Evolutionary conservation across 192 early-diverging fungal genomes (phyloP).

Genomic region (Coemansia sp.): DNA sequence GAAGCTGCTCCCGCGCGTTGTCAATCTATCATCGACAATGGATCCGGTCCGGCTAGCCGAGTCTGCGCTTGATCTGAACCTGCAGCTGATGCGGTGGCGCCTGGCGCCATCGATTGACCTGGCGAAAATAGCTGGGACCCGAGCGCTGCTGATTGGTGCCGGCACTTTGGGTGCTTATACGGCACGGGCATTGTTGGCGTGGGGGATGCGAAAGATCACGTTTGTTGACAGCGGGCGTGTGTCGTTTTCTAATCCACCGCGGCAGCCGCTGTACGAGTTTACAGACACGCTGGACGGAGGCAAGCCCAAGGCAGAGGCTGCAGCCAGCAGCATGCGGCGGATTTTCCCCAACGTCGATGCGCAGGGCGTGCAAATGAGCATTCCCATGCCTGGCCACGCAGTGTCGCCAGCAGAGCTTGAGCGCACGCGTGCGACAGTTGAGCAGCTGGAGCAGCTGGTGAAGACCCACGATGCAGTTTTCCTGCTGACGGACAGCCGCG

Average conservation of each 20-base stretch:
- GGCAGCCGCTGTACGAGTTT: slow-evolving; percentile 91
- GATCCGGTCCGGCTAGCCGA: slow-evolving; percentile 81
- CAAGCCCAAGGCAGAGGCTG: slow-evolving; percentile 80
- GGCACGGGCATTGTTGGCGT: slow-evolving; percentile 79
- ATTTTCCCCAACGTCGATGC: slow-evolving; percentile 82
- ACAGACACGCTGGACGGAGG: slow-evolving; percentile 86
- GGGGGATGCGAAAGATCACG: slow-evolving; percentile 92
- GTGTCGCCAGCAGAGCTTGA: slow-evolving; percentile 33
- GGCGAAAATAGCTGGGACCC: slow-evolving; percentile 70
- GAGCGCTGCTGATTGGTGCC: slow-evolving; percentile 85
- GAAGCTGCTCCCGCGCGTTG: slow-evolving; percentile 77
- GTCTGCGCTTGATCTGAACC: slow-evolving; percentile 89
- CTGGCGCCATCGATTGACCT: slow-evolving; percentile 80
- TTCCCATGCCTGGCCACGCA: slow-evolving; percentile 98
- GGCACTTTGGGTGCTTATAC: slow-evolving; percentile 96
- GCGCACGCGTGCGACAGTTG: slow-evolving; percentile 33
- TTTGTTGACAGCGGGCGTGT: slow-evolving; percentile 92
- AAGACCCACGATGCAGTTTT: slow-evolving; percentile 81
- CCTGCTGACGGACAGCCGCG: slow-evolving; percentile 90
- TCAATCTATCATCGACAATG: slow-evolving; percentile 85
- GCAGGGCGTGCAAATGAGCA: slow-evolving; percentile 65
- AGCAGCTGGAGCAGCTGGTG: slow-evolving; percentile 64
- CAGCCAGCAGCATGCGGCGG: slow-evolving; percentile 68
- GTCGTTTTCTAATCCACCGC: slow-evolving; percentile 93
- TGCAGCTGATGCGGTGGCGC: slow-evolving; percentile 97